These are phyloP conservation scores for Phalaenopsis equestris DNA, from an alignment of 106 monocot species.

Conservation along the genomic window DNA sequence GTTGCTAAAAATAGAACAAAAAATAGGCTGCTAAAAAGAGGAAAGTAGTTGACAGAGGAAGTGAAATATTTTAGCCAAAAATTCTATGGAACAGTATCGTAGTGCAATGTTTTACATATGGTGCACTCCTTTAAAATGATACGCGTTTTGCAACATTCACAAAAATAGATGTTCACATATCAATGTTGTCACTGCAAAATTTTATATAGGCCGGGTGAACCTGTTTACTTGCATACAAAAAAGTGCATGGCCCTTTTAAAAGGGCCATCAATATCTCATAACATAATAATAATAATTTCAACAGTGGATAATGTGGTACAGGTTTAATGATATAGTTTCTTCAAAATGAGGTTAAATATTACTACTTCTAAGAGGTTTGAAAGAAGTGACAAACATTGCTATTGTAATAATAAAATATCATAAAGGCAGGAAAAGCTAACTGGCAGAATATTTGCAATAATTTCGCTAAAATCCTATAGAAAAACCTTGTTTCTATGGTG, in stretches of 20 bases:
- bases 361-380: not conserved
- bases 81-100: not conserved
- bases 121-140: not conserved
- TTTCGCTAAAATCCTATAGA: not conserved
- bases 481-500: not conserved
- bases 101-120: not conserved
- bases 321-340: not conserved
- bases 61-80: not conserved
- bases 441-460: not conserved
- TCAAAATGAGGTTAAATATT: no score
- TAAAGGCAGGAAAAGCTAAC: not conserved
- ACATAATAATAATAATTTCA: not conserved
- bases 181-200: not conserved
- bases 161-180: not conserved
- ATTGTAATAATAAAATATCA: not conserved
- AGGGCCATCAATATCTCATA: not conserved
- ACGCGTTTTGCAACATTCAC: not conserved
- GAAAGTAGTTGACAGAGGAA: not conserved
- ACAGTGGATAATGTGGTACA: no score
- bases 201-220: not conserved
- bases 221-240: conserved; percentile 1
- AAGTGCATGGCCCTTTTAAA: not conserved
- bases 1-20: not conserved
- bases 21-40: not conserved
- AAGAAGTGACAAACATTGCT: not conserved